Percentiles rank a stretch among this genome's conserved stretches.
Conservation (phyloP, 2,329 filamentous ascomycete species). For the Diaporthe ampelina region DNA sequence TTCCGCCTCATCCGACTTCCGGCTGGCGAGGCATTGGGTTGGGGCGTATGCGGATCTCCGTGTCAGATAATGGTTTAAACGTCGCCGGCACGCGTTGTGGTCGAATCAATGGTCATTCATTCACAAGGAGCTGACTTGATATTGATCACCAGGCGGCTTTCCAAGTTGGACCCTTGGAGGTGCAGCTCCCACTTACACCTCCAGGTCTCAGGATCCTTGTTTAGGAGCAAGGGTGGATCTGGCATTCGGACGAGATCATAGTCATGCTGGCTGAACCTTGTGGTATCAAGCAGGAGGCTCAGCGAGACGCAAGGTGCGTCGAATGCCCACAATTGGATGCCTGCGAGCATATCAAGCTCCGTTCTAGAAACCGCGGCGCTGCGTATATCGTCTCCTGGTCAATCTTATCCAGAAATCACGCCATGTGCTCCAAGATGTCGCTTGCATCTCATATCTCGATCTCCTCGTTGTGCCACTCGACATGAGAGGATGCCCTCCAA, state of each 20-base stretch:
- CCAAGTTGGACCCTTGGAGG: not conserved
- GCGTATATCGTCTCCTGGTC: not conserved
- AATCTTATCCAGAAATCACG: not conserved
- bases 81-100: not conserved
- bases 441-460: slow-evolving; percentile 25
- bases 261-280: not conserved
- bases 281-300: not conserved
- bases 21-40: not conserved
- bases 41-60: not conserved
- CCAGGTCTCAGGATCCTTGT: not conserved
- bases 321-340: too few species aligned
- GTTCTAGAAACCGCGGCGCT: not conserved
- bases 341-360: not conserved
- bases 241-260: too few species aligned
- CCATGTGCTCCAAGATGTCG: slow-evolving; percentile 2
- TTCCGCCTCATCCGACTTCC: slow-evolving; percentile 12
- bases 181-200: not conserved
- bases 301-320: not conserved
- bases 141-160: too few species aligned
- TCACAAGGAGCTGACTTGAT: not conserved
- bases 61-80: not conserved
- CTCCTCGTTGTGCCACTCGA: not conserved
- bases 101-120: not conserved
- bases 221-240: not conserved
- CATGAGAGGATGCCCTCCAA: not conserved